Percentiles rank a stretch among this genome's conserved stretches.
Conservation (phyloP, 1,139 yeast genomes). For the Dujonia santamariae region DNA sequence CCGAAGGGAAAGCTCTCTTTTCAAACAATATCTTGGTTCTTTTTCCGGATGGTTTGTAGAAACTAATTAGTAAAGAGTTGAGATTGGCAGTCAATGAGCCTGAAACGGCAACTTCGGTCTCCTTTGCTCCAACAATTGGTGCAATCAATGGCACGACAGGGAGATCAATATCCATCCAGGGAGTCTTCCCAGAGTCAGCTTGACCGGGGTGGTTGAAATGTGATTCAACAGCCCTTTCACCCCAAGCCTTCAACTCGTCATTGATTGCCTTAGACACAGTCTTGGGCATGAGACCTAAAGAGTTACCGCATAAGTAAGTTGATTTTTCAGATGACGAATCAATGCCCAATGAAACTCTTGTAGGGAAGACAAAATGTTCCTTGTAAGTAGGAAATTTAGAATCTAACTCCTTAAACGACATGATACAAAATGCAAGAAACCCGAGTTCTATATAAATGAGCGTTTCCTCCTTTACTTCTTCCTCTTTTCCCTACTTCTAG, state of each 20-base stretch:
- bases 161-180: constrained; percentile 84
- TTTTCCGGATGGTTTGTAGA: constrained; percentile 62
- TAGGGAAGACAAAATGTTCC: constrained; percentile 56
- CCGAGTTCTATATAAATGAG: too few relatives aligned
- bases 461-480: too few relatives aligned
- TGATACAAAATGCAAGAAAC: background rate
- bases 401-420: constrained; percentile 24
- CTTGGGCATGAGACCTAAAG: constrained; percentile 85
- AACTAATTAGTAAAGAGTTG: constrained; percentile 69
- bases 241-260: constrained; percentile 80
- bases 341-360: constrained; percentile 52
- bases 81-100: constrained; percentile 82
- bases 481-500: too few relatives aligned
- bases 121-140: constrained; percentile 70
- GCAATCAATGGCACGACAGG: constrained; percentile 71
- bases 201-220: constrained; percentile 73
- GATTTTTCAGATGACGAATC: constrained; percentile 17
- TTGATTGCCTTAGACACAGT: constrained; percentile 54
- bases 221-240: constrained; percentile 72
- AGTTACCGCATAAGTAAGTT: constrained; percentile 83
- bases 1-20: constrained; percentile 88
- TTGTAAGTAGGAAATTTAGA: constrained; percentile 31
- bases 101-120: constrained; percentile 79
- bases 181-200: constrained; percentile 40
- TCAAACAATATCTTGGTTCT: constrained; percentile 78